These are phyloP conservation scores for Picea glauca DNA, from an alignment of 75 land plant genomes.

Conservation along the genomic window DNA sequence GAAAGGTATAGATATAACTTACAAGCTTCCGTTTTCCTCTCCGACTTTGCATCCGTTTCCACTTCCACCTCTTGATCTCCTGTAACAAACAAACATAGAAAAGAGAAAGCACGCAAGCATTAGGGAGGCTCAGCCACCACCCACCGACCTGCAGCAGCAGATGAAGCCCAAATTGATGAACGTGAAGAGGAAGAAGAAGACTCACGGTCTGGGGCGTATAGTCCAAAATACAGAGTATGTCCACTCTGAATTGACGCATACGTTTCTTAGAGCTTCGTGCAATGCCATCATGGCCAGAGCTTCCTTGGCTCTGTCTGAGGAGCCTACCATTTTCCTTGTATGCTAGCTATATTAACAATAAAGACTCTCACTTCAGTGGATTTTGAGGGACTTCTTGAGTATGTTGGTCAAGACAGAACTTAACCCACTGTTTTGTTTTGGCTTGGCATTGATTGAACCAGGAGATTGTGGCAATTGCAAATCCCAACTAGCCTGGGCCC, in stretches of 20 bases:
- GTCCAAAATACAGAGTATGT: slow-evolving; percentile 99
- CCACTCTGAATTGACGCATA: slow-evolving; percentile 87
- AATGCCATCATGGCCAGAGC: slow-evolving; percentile 95
- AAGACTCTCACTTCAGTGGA: too few species aligned
- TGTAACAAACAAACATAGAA: slow-evolving; percentile 21
- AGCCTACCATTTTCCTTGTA: slow-evolving; percentile 52
- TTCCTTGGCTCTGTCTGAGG: slow-evolving; percentile 68
- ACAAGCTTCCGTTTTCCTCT: slow-evolving; percentile 94
- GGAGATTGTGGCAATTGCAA: too few species aligned
- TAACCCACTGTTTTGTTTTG: too few species aligned
- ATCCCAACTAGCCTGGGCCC: too few species aligned
- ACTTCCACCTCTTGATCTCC: slow-evolving; percentile 83
- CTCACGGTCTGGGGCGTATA: slow-evolving; percentile 91
- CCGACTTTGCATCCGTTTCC: slow-evolving; percentile 89
- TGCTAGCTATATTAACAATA: too few species aligned
- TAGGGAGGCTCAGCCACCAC: neutral
- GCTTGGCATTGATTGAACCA: too few species aligned
- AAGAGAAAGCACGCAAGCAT: neutral
- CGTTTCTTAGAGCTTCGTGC: slow-evolving; percentile 87
- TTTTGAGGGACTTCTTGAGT: too few species aligned
- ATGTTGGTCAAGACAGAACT: too few species aligned
- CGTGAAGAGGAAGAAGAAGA: neutral
- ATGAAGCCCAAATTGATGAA: slow-evolving; percentile 7
- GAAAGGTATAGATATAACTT: slow-evolving; percentile 21
- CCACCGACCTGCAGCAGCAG: too few species aligned